phyloP scores from a whole-genome alignment of 2,329 filamentous ascomycete genomes.

The Xenoacremonium recifei region DNA sequence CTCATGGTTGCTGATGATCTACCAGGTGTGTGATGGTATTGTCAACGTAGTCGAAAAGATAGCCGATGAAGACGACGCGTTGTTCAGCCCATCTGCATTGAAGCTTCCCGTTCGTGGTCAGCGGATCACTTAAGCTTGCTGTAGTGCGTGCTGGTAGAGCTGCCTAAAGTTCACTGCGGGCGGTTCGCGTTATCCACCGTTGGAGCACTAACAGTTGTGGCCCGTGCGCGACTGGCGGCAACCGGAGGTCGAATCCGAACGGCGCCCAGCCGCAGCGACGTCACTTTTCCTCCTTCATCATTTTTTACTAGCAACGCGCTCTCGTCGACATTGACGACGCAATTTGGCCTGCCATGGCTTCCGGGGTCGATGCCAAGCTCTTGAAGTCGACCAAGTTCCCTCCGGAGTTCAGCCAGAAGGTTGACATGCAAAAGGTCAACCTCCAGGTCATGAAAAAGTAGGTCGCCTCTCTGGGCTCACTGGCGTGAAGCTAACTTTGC shows the following conservation, averaged over 20 bases:
- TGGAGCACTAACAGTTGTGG: conserved; percentile 1
- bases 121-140: no score
- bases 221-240: conserved; percentile 7
- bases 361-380: conserved; percentile 84
- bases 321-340: conserved; percentile 14
- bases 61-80: neutral
- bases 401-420: conserved; percentile 88
- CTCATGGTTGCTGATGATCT: conserved; percentile 41
- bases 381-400: conserved; percentile 92
- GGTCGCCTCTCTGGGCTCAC: conserved; percentile 29
- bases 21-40: conserved; percentile 9
- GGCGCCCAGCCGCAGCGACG: conserved; percentile 20
- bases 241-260: conserved; percentile 5
- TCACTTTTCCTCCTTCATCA: conserved; percentile 27
- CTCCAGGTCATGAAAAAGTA: conserved; percentile 97
- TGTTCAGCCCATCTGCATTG: no score
- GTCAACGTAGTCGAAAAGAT: neutral
- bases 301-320: conserved; percentile 18
- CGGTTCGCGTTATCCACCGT: no score
- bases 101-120: no score
- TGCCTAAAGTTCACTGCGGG: neutral
- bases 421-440: conserved; percentile 97
- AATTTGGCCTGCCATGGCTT: conserved; percentile 60
- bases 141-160: no score
- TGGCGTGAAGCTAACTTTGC: conserved; percentile 12